A percentile compares a stretch with the other conserved stretches of the same genome.
These are phyloP conservation scores for Parastagonospora avenae DNA, from an alignment of 2,329 filamentous ascomycete genomes.

Conservation along the genomic window DNA sequence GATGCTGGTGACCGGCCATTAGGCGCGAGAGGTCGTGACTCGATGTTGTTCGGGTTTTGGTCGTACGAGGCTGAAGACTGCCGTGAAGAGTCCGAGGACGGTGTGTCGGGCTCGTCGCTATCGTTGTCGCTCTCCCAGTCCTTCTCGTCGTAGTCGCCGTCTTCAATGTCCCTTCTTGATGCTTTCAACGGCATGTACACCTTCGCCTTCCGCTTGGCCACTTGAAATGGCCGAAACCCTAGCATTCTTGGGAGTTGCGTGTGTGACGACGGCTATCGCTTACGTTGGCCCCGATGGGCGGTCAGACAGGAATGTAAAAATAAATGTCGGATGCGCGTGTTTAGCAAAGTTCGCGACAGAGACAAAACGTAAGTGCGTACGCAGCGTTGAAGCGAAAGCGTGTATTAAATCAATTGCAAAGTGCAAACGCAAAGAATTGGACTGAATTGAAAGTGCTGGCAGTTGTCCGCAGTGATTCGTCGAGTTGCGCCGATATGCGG, in stretches of 20 bases:
- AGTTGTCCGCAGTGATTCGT: no score
- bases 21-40: constrained; percentile 23
- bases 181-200: constrained; percentile 36
- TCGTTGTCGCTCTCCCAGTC: constrained; percentile 42
- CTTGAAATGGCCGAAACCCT: constrained; percentile 43
- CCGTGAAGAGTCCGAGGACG: constrained; percentile 62
- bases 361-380: no score
- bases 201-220: constrained; percentile 45
- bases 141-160: constrained; percentile 48
- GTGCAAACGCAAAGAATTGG: no score
- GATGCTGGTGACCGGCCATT: constrained; percentile 15
- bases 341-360: no score
- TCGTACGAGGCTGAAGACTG: constrained; percentile 43
- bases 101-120: constrained; percentile 43
- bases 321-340: background rate
- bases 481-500: no score
- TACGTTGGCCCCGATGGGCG: background rate
- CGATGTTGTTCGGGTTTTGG: constrained; percentile 37
- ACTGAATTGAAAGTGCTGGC: no score
- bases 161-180: constrained; percentile 39
- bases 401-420: no score
- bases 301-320: background rate
- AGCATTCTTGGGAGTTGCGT: constrained; percentile 26
- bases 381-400: no score
- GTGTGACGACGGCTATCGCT: background rate